These are phyloP conservation scores for Lentinus tigrinus DNA, from an alignment of 768 basidiomycete species.

Conservation along the genomic window DNA sequence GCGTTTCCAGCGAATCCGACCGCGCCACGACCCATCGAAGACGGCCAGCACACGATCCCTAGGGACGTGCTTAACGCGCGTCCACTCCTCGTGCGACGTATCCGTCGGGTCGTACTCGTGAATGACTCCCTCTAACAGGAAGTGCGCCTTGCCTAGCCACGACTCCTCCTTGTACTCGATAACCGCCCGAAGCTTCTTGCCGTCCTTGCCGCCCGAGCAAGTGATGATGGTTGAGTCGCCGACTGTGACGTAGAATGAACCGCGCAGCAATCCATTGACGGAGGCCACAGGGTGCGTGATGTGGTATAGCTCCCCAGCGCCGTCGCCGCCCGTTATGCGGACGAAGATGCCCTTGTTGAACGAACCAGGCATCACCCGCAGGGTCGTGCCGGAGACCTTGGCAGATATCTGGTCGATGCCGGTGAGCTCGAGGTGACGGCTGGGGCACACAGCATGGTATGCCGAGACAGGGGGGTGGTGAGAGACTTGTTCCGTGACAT, in stretches of 20 bases:
- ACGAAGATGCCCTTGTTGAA: slow-evolving; percentile 90
- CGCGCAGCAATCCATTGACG: slow-evolving; percentile 90
- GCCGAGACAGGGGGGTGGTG: slow-evolving; percentile 96
- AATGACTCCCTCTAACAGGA: slow-evolving; percentile 84
- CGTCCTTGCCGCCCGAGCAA: slow-evolving; percentile 64
- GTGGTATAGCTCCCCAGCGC: slow-evolving; percentile 78
- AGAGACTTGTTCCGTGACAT: slow-evolving; percentile 90
- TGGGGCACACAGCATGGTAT: slow-evolving; percentile 76
- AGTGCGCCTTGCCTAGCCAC: slow-evolving; percentile 89
- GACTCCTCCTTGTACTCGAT: slow-evolving; percentile 98
- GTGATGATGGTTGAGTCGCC: slow-evolving; percentile 79
- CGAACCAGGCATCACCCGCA: slow-evolving; percentile 80
- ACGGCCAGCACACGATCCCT: slow-evolving; percentile 70
- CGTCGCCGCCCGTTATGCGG: slow-evolving; percentile 68
- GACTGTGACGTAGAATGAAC: slow-evolving; percentile 89
- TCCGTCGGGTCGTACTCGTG: slow-evolving; percentile 74
- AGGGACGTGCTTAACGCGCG: slow-evolving; percentile 89
- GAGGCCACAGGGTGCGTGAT: slow-evolving; percentile 87
- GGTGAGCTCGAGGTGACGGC: slow-evolving; percentile 63
- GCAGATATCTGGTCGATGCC: slow-evolving; percentile 95
- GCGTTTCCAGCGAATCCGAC: slow-evolving; percentile 73
- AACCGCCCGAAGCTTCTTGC: slow-evolving; percentile 68
- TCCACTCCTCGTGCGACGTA: slow-evolving; percentile 67
- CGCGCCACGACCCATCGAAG: slow-evolving; percentile 89
- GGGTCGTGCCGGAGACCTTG: slow-evolving; percentile 82